A percentile compares a stretch with the other conserved stretches of the same genome.
Evolutionary conservation across 805 yeast species (phyloP).

Genomic region (Yarrowia sp.): DNA sequence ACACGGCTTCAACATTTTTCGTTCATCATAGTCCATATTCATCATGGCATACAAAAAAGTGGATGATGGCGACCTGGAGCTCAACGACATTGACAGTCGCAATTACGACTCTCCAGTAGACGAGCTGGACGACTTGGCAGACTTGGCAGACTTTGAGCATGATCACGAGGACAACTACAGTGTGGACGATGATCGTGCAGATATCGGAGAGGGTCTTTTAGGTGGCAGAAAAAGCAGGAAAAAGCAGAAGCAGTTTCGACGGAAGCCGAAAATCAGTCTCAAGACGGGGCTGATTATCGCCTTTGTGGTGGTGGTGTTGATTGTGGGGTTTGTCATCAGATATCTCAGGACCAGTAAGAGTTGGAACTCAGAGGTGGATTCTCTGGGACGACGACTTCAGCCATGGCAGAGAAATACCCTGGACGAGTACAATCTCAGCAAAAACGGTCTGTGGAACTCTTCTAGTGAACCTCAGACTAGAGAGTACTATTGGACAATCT

Average conservation of each 20-base stretch:
- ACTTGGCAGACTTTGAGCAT: background rate
- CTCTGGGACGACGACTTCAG: slow-evolving; percentile 24
- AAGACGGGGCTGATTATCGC: background rate
- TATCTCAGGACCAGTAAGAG: background rate
- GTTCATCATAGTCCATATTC: background rate
- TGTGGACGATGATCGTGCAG: slow-evolving; percentile 1
- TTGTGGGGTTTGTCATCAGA: background rate
- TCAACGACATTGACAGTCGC: background rate
- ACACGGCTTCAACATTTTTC: slow-evolving; percentile 7
- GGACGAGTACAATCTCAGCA: slow-evolving; percentile 31
- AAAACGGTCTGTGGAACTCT: slow-evolving; percentile 28
- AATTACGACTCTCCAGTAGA: background rate
- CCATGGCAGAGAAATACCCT: slow-evolving; percentile 37
- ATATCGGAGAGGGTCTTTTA: slow-evolving; percentile 10
- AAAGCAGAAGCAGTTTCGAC: background rate
- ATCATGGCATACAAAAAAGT: background rate
- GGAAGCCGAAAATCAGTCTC: background rate
- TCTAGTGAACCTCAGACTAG: slow-evolving; percentile 27
- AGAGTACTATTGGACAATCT: slow-evolving; percentile 30
- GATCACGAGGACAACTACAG: slow-evolving; percentile 15
- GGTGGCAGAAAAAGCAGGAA: background rate
- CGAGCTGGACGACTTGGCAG: background rate
- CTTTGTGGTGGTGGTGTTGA: background rate
- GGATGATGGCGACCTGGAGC: background rate
- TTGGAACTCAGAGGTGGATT: background rate